Base-by-base conservation (phyloP, 2,329 filamentous ascomycete species). In the Ascochyta rabiei region DNA sequence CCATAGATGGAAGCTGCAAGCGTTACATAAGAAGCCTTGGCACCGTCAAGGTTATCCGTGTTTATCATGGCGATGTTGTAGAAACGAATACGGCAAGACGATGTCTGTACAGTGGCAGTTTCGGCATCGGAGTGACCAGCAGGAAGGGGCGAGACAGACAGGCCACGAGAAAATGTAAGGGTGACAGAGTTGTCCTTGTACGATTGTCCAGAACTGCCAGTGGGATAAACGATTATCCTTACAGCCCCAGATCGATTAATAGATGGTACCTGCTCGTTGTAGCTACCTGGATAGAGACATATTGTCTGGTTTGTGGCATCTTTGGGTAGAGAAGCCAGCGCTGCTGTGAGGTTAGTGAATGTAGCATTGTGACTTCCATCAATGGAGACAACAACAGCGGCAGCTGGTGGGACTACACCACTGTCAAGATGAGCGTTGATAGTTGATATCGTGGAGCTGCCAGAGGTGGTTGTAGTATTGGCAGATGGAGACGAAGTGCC, bases 201-300 rank as follows among this genome's bases (percentile, higher is more conserved):
- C 1, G 61, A 57, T 23, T 66, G 59, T 9, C 64, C 64, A 16
- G 64, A 48, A 12, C 59, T 67, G 19, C 79, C 80, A 55, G 82
- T 78, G 2, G 85, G 86, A 62, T 82, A 82, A 6, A 86, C 86
- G 61, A 83, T 83, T 56, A 85, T 80, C 49, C 79, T 82, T 24
- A 86, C 76, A 39, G 78, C 71, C 4, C 80, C 81, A 8, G 69
- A 71, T 37, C 81, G 77, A 1, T 74, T 60, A 4, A 79, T 71
- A 24, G 86, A 76, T 53, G 79, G 80, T 23, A 86, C 80, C 64
- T 86, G 84, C 66, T 86, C 84, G 3, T 71, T 74, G 75, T 87
- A 86, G 26, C 81, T 83, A 10, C 84, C 84, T 4, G 79, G 67
- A 59, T 82, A 70, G 66, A 88, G 80, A 73, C 87, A 88, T 70